Base-by-base conservation (phyloP, 2,329 filamentous ascomycete genomes). In the Hyphodiscus sp. region DNA sequence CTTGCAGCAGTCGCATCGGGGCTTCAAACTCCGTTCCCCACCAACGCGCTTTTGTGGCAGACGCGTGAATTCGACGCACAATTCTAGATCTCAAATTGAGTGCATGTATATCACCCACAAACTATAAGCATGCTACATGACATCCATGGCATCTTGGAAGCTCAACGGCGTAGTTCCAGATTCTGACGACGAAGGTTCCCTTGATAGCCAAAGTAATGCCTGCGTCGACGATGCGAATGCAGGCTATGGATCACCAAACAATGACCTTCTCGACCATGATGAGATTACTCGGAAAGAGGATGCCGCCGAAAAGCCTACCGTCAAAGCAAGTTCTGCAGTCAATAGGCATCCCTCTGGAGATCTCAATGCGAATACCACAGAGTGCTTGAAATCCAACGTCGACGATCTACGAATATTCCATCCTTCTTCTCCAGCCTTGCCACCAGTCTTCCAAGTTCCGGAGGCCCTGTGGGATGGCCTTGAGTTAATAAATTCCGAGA, bases 81-180 rank as follows among this genome's bases (percentile, higher is more conserved):
- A 23, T 13, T 46, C 10, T 46, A 26, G 6, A 13, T n/a, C 6
- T 45, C 16, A 20, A n/a, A 45, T 20, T 3, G 23, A 45, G n/a
- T 45, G 2, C 11, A 20, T 16, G 43, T 19, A 2, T 16, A 20
- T 7, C 13, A 19, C 43, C 33, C 7, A 20, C 26, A 20, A 20
- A 43, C 42, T 33, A 23, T 43, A 52, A 64, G 50, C 51, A 65
- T 66, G 64, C 54, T 50, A 59, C 46, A 51, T 18, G 45, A 52
- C 19, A 49, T 45, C 44, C 29, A 69, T 69, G 67, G 63, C 66
- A 57, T 58, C 56, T 58, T 69, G 67, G 67, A 69, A 68, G 60
- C 64, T 67, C 59, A 65, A 58, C 61, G 66, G 67, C 50, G 63
- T 63, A 47, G 67, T 69, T 19, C 66, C 65, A 41, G 67, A 69